These are phyloP conservation scores for Starmera quercuum DNA, from an alignment of 805 yeast species.

Conservation along the genomic window DNA sequence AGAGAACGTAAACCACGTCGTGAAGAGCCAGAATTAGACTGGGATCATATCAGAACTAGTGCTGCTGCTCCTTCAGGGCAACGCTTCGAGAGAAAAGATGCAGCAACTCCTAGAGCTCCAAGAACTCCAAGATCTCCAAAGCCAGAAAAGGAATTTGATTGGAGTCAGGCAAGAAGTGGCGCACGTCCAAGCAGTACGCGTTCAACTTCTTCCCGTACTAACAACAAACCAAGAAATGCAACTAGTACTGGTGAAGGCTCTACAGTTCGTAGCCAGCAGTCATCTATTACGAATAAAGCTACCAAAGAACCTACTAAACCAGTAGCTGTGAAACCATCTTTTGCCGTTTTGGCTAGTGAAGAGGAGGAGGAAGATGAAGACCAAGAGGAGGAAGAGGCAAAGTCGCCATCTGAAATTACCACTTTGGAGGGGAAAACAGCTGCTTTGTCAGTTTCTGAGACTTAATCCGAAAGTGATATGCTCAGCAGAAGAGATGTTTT, in stretches of 20 bases:
- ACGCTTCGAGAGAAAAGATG: too few relatives aligned
- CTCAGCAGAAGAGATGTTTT: too few relatives aligned
- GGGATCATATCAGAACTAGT: constrained; percentile 37
- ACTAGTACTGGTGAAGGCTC: constrained; percentile 15
- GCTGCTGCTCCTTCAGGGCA: constrained; percentile 21
- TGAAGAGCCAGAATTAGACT: constrained; percentile 50
- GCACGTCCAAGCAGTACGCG: constrained; percentile 1
- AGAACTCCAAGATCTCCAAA: constrained; percentile 19
- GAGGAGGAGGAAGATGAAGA: constrained; percentile 43
- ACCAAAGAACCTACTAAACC: constrained; percentile 14
- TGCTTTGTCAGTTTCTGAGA: background rate
- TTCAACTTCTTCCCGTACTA: background rate
- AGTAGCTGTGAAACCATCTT: constrained; percentile 36
- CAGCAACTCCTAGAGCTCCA: constrained; percentile 13
- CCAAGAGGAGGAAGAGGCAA: constrained; percentile 5
- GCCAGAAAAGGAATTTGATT: constrained; percentile 39
- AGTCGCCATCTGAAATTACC: background rate
- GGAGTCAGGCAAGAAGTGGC: constrained; percentile 29
- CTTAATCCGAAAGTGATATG: background rate
- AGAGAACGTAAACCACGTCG: constrained; percentile 23
- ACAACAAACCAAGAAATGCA: constrained; percentile 13
- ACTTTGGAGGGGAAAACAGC: background rate
- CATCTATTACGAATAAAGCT: constrained; percentile 4
- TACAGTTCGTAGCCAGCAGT: constrained; percentile 5
- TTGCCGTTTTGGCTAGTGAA: constrained; percentile 41